A percentile compares a stretch with the other conserved stretches of the same genome.
These are phyloP conservation scores for Leptodermis oblonga DNA, from an alignment of 257 asterid genomes.

Conservation along the genomic window DNA sequence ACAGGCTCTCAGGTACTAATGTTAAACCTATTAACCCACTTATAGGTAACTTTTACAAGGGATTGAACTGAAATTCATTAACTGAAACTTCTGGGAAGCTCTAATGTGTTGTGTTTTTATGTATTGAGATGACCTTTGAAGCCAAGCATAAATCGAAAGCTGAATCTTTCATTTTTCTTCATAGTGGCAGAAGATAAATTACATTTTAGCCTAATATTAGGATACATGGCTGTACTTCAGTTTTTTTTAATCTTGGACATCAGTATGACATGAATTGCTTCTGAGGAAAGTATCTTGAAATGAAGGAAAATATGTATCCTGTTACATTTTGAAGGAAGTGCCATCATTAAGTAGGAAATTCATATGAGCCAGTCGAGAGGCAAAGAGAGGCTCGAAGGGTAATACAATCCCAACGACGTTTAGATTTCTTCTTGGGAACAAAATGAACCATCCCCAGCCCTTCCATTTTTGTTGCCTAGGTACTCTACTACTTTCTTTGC, in stretches of 20 bases:
- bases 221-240: background rate
- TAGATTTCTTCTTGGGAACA: background rate
- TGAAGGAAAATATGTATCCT: background rate
- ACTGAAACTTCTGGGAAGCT: background rate
- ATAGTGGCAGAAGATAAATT: background rate
- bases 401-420: background rate
- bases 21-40: background rate
- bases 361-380: background rate
- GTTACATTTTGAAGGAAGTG: background rate
- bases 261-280: background rate
- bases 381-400: background rate
- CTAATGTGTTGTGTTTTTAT: background rate
- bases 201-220: background rate
- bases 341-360: background rate
- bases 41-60: background rate
- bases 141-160: background rate
- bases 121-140: background rate
- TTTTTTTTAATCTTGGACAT: background rate
- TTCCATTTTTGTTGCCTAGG: background rate
- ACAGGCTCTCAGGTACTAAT: constrained; percentile 75
- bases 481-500: background rate
- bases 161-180: background rate
- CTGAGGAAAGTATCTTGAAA: background rate
- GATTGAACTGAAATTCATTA: background rate
- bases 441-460: background rate